phyloP scores from a whole-genome alignment of 306 rosid species.

The Vigna radiata region DNA sequence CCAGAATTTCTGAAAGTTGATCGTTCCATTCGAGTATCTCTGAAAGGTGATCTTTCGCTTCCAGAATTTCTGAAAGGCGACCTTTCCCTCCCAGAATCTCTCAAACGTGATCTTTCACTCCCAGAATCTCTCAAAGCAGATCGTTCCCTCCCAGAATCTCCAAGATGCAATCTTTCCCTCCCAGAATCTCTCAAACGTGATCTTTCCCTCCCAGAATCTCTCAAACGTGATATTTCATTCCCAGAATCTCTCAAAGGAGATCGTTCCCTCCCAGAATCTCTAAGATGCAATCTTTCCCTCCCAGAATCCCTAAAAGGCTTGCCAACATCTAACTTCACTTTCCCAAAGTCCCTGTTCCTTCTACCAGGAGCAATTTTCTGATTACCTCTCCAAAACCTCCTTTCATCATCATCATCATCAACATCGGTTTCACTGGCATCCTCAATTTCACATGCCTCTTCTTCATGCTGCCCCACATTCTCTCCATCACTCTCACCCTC shows the following conservation, averaged over 20 bases:
- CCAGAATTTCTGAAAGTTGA: not conserved
- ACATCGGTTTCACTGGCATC: slow-evolving; percentile 45
- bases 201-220: too few relatives aligned
- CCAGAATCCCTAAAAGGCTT: slow-evolving; percentile 42
- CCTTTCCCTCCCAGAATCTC: not conserved
- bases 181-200: too few relatives aligned
- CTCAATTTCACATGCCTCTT: slow-evolving; percentile 46
- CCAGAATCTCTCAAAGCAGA: not conserved
- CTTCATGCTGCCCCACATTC: slow-evolving; percentile 46
- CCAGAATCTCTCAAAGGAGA: not conserved
- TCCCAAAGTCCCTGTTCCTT: slow-evolving; percentile 36
- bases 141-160: too few relatives aligned
- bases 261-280: slow-evolving; percentile 1
- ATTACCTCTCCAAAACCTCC: slow-evolving; percentile 32
- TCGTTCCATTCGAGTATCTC: not conserved
- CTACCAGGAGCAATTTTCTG: slow-evolving; percentile 27
- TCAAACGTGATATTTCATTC: too few relatives aligned
- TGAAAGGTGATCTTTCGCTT: slow-evolving; percentile 32
- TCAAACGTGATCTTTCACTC: not conserved
- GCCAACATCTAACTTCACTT: slow-evolving; percentile 35
- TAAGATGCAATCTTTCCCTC: slow-evolving; percentile 31
- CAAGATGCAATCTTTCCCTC: too few relatives aligned
- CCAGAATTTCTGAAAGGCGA: slow-evolving; percentile 37
- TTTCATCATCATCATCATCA: slow-evolving; percentile 46
- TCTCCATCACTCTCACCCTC: slow-evolving; percentile 39